phyloP scores from a whole-genome alignment of 768 basidiomycete species.

The Mrakia hoshinonis region DNA sequence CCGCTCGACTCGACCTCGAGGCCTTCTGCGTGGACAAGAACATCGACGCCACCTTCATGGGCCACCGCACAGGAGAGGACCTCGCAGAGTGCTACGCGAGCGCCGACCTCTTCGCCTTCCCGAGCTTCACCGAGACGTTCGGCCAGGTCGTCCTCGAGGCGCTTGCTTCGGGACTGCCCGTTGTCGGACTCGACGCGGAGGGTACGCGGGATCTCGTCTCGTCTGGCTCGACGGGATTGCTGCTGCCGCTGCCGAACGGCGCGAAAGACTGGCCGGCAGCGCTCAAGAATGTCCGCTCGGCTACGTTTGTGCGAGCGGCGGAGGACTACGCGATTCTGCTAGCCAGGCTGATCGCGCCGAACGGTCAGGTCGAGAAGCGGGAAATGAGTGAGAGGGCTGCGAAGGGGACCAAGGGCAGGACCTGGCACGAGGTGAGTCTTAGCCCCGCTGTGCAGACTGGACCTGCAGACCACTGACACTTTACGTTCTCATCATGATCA shows the following conservation, averaged over 20 bases:
- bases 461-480: too few species aligned
- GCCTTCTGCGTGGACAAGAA: conserved; percentile 36
- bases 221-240: conserved; percentile 34
- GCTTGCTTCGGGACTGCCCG: conserved; percentile 46
- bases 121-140: conserved; percentile 39
- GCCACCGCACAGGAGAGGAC: conserved; percentile 41
- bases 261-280: conserved; percentile 29
- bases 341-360: conserved; percentile 18
- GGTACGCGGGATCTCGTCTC: conserved; percentile 43
- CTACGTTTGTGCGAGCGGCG: conserved; percentile 30
- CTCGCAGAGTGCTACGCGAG: conserved; percentile 44
- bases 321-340: conserved; percentile 36
- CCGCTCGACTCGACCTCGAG: conserved; percentile 41
- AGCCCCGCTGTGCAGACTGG: too few species aligned
- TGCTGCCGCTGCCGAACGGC: conserved; percentile 34
- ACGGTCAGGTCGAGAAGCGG: conserved; percentile 29
- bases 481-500: too few species aligned
- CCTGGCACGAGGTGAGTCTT: conserved; percentile 41
- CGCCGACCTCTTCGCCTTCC: conserved; percentile 46
- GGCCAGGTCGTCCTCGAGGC: conserved; percentile 44
- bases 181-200: conserved; percentile 45
- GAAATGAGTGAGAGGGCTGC: conserved; percentile 35
- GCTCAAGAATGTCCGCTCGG: conserved; percentile 26
- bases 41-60: conserved; percentile 42
- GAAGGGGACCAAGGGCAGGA: conserved; percentile 38